Conservation (phyloP, 1,284 basidiomycete genomes). For the Puccinia sorghi region DNA sequence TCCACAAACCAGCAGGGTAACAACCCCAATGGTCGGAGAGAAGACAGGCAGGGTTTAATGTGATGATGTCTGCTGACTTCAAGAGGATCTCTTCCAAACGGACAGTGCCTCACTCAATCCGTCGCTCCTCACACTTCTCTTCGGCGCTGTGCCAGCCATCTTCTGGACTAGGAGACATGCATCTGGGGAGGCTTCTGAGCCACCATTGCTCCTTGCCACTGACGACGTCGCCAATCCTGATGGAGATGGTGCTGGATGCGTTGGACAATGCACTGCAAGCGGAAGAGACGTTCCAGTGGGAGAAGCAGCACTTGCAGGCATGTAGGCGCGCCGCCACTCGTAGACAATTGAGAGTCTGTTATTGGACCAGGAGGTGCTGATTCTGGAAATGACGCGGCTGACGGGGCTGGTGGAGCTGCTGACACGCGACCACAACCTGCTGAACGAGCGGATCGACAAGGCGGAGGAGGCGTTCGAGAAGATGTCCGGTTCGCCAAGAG, state of each 20-base stretch:
- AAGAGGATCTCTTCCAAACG: neutral
- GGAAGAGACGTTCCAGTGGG: slow-evolving; percentile 23
- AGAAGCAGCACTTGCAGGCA: slow-evolving; percentile 35
- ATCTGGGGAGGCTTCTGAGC: neutral
- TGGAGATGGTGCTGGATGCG: slow-evolving; percentile 25
- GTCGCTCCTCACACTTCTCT: neutral
- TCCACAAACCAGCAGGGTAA: neutral
- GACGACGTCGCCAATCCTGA: neutral
- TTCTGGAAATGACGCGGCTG: slow-evolving; percentile 19
- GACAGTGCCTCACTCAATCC: slow-evolving; percentile 14
- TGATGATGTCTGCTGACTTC: neutral
- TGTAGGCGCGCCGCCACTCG: slow-evolving; percentile 19
- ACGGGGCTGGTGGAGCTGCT: slow-evolving; percentile 31
- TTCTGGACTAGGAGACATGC: neutral
- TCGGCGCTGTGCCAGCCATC: neutral
- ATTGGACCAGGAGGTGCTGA: slow-evolving; percentile 30
- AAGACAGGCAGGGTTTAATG: neutral
- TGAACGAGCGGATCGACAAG: slow-evolving; percentile 26
- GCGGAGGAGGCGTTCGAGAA: slow-evolving; percentile 8
- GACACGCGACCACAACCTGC: slow-evolving; percentile 18
- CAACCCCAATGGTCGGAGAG: neutral
- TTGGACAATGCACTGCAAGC: slow-evolving; percentile 29
- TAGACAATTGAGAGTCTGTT: slow-evolving; percentile 27
- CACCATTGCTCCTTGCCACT: neutral
- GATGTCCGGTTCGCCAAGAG: neutral